Base-by-base conservation (phyloP, 1,284 basidiomycete genomes). In the Trametes versicolor region DNA sequence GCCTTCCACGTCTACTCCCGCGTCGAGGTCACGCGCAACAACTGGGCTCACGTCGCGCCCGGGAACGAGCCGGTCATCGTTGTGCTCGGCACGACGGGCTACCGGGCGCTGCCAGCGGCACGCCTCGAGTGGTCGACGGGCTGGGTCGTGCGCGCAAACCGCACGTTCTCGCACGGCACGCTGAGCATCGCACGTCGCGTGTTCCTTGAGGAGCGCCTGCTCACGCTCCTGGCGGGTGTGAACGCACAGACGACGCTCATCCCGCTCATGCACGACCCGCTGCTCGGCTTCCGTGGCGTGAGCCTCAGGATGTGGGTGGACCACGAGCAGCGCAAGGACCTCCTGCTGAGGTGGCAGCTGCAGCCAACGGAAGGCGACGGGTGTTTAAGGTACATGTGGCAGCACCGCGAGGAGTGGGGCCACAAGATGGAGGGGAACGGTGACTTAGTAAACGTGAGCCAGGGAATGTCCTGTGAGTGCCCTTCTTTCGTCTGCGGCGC, bases 161-260 rank as follows among this genome's bases (percentile, higher is more conserved):
- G 49, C 55, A 63, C 57, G 36, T 65, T 73, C 50, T 74, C 76
- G n/a, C 70, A 73, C 58, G 76, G 76, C 37, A 76, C 74, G 1
- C 68, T 78, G 62, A 69, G 67, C 67, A 70, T 78, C 36, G 71
- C 75, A 15, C 70, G 69, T 29, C 58, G 67, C 12, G 62, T 70
- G 41, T 78, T 78, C 74, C 72, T 78, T 50, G 73, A 77, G 43
- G 69, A 72, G 43, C 70, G 71, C 55, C 69, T 78, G 6, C 70
- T 78, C 34, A 49, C 51, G 21, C 62, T 72, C 19, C 72, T 78
- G 23, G 63, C 73, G 21, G 63, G 63, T 32, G 60, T 78, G 67
- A 78, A 78, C 63, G 70, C 69, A 1, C 62, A 69, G 45, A 78
- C 76, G 9, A 78, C 77, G n/a, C 66, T 78, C 57, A 71, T 78